Base-by-base conservation (phyloP, 768 basidiomycete genomes). In the Leccinum uliginosum region DNA sequence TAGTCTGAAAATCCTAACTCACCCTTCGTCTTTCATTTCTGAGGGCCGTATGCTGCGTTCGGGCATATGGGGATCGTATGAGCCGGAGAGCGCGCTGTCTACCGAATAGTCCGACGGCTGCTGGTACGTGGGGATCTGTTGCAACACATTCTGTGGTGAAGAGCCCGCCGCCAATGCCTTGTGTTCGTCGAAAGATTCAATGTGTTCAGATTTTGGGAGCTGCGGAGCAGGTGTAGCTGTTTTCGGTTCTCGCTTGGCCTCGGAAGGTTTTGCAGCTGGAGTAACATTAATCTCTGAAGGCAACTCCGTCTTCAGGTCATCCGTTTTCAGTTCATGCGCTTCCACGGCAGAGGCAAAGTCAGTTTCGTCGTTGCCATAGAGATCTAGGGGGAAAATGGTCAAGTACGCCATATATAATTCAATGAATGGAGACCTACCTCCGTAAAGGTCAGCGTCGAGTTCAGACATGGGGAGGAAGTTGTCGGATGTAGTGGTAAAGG, bases 11-110 rank as follows among this genome's bases (percentile, higher is more conserved):
- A 55, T 7, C 29, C 11, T 23, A 9, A 82, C 93, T 92, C 83
- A 98, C 95, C 94, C 94, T 89, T 96, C 94, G 65, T 97, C 95
- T 73, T 93, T 93, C 91, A 93, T 93, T 73, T 97, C 93, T 11
- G 87, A 87, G 17, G 90, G 90, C 32, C 91, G 81, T 15, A 93
- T 75, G 32, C 82, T 85, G 46, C 90, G 81, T 68, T 88, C 84
- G 23, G 72, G 78, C 77, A 51, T 74, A 73, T 24, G 27, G 74
- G 72, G 68, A 64, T 79, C 63, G 56, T 77, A 81, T 29, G 66
- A 75, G 24, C 76, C 75, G 15, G 77, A 74, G 23, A 56, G 69
- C 29, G 60, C 30, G 26, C 72, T 30, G 65, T 58, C 74, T 62
- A 58, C 76, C 24, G 75, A 73, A 65, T 83, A 83, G 43, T 85